Base-by-base conservation (phyloP, 768 basidiomycete species). In the Rhizopogon vinicolor region DNA sequence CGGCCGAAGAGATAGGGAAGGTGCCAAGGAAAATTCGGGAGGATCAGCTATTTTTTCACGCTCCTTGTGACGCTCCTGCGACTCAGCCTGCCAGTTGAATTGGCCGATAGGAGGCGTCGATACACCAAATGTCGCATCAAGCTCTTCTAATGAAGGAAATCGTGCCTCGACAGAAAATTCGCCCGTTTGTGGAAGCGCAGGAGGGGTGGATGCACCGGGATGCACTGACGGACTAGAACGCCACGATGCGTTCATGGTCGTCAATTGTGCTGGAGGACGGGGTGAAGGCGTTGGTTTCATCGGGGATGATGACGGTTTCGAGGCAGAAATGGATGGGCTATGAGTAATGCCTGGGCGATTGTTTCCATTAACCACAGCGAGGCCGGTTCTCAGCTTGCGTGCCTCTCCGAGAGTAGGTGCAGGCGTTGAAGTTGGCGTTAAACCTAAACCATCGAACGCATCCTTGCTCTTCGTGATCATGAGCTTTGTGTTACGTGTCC, bases 91-190 rank as follows among this genome's bases (percentile, higher is more conserved):
- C 14, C 57, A 40, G 58, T 55, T 56, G 58, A 60, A 48, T 43
- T 57, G 62, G 13, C 13, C 12, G 28, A 45, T 22, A 41, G 51
- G 39, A 25, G 61, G 48, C 57, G 62, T 59, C n/a, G 75, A 58
- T 9, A 62, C 66, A 13, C 64, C 62, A 58, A 83, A 80, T 9
- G 73, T 72, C 22, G 83, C 80, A 68, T 92, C 87, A 6, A 95
- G 74, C 56, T 90, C 88, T 66, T 96, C 94, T 41, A 97, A 73
- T 0, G 94, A 89, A 0, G 94, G 94, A 68, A 91, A 97, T 51
- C 91, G 79, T 31, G 83, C 78, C 68, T 94, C 92, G 16, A 76
- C 80, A 42, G 79, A 73, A 22, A 78, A 65, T 31, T 78, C 75
- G 19, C 78, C 74, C 41, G 65, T 63, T 41, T 73, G 74, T 16